Evolutionary conservation across 164 flowering plant species (phyloP), one percentile per base, ranked within the genome.

Genomic region (Taxillus chinensis): DNA sequence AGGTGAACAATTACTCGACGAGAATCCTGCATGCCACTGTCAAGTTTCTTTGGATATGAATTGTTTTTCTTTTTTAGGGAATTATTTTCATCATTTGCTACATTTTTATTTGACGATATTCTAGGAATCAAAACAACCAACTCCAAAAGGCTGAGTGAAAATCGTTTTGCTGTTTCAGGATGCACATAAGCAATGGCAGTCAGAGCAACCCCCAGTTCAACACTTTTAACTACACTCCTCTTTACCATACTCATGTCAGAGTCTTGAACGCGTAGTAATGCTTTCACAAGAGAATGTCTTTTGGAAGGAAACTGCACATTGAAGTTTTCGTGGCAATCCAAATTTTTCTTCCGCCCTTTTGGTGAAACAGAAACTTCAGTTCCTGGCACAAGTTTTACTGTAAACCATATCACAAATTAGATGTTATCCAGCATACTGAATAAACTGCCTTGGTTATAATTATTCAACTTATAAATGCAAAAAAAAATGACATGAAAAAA

Each of bases 331-430:
- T 13, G 10, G 39, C 73, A 39, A 61, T 68, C 73, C 55, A 43
- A 52, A 64, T 49, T 60, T 68, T 68, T 83, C 67, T 76, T 83
- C 11, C 99, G 88, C 63, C 82, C 77, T 78, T 89, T 95, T 59
- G 97, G 95, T 64, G 93, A 90, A 69, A 95, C 97, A 40, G 88
- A 88, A 66, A 95, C 96, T 84, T 95, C 96, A 75, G 90, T 81
- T 71, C 96, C 96, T 5, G 89, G 86, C 63, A 87, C 86, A 68
- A 95, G 96, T 84, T 86, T 93, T 67, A 91, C 99, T 95, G 85
- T 41, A 58, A 61, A 60, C 63, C 64, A 76, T n/a, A 39, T 56
- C 27, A 63, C 46, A 45, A 49, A 65, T 73, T 71, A 71, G 57
- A 55, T 5, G 40, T 39, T 55, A 62, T 58, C 57, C 12, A 57